Base-by-base conservation (phyloP, 331 rosid genomes). In the Acacia concinna region DNA sequence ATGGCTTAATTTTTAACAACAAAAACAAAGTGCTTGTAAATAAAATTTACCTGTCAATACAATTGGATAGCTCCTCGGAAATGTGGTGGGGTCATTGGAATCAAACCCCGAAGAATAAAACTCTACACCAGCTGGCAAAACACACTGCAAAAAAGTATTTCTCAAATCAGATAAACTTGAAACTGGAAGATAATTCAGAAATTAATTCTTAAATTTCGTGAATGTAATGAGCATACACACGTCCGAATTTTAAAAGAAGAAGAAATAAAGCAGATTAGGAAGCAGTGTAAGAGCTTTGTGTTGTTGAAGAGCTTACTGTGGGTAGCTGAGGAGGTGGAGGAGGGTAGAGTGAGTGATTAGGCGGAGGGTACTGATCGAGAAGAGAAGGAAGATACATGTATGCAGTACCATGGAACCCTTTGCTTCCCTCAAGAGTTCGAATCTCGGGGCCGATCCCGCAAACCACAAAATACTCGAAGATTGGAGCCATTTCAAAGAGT, bases 291-390 rank as follows among this genome's bases (percentile, higher is more conserved):
- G 71, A 11, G 62, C 68, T 77, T 1, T 15, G 20, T 1, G 65
- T n/a, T 35, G 71, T 34, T 51, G 44, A 0, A 54, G 66, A 44
- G 83, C 90, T 91, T 86, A 93, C 98, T n/a, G 90, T 90, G 56
- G 98, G 70, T 79, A 96, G 99, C 88, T 96, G 98, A 79, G 99
- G 99, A 4, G 99, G 99, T 11, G 98, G 98, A 81, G 98, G 94
- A 85, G 98, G 95, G 59, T 84, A 93, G 83, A 86, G 95, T 81
- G 99, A 3, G 84, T 93, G 91, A 68, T 88, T 88, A 25, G 87
- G 81, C 18, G 97, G 91, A 82, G 99, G 98, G 71, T 79, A 89
- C 81, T 91, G 92, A 37, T 96, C 99, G 31, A 96, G 94, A 63
- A 96, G 90, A 76, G 93, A 96, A 73, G 98, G 85, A 59, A 84